phyloP scores from a whole-genome alignment of 2,329 filamentous ascomycete genomes.

The Fusarium succisae region DNA sequence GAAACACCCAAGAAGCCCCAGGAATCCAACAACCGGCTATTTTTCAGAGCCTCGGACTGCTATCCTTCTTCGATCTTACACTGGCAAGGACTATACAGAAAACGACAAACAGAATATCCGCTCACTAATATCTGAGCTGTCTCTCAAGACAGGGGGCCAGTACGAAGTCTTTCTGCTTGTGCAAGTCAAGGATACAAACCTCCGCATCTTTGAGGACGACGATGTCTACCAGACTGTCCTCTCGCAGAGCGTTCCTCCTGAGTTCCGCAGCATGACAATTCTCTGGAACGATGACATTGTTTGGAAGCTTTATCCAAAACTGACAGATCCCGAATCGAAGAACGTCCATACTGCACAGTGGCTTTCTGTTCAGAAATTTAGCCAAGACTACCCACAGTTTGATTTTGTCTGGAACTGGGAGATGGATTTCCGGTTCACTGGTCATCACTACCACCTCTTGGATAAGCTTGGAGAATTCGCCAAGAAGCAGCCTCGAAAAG shows the following conservation, averaged over 20 bases:
- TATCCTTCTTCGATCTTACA: slow-evolving; percentile 79
- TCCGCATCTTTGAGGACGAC: slow-evolving; percentile 67
- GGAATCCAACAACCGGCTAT: slow-evolving; percentile 29
- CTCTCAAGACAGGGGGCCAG: slow-evolving; percentile 78
- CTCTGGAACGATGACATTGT: slow-evolving; percentile 82
- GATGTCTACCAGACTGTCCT: slow-evolving; percentile 69
- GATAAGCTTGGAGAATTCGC: slow-evolving; percentile 71
- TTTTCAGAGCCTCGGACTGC: slow-evolving; percentile 69
- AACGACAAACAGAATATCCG: slow-evolving; percentile 84
- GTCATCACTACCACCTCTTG: slow-evolving; percentile 83
- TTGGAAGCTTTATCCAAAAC: slow-evolving; percentile 77
- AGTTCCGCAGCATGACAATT: slow-evolving; percentile 76
- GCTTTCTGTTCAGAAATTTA: slow-evolving; percentile 79
- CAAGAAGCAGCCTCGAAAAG: slow-evolving; percentile 74
- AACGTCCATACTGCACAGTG: slow-evolving; percentile 71
- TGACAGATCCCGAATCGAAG: slow-evolving; percentile 68
- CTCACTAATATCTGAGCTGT: slow-evolving; percentile 80
- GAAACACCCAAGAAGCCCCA: slow-evolving; percentile 16
- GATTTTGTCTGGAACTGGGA: slow-evolving; percentile 91
- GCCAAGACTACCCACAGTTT: slow-evolving; percentile 79
- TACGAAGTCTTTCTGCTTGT: slow-evolving; percentile 84
- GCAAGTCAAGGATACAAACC: slow-evolving; percentile 74
- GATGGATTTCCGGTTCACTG: slow-evolving; percentile 81
- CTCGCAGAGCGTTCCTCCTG: slow-evolving; percentile 69
- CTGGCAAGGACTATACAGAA: slow-evolving; percentile 77